Evolutionary conservation across 2,329 filamentous ascomycete genomes (phyloP).

Genomic region (Cytospora leucostoma): DNA sequence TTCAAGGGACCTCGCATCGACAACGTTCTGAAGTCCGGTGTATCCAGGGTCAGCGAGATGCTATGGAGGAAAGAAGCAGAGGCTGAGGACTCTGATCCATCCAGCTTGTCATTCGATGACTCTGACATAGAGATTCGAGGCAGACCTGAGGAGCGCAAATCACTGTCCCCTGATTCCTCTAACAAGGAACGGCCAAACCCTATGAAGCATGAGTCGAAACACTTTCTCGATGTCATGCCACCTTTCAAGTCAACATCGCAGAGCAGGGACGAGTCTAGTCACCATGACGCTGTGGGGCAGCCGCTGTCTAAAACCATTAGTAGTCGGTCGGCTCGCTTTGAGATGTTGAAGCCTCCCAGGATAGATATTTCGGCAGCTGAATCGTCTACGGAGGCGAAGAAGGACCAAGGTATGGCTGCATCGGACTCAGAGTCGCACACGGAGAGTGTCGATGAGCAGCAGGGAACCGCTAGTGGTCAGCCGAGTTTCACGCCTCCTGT

Average conservation of each 20-base stretch:
- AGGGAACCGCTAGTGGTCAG: conserved; percentile 40
- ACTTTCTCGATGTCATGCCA: conserved; percentile 56
- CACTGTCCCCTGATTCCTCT: conserved; percentile 36
- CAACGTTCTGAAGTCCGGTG: conserved; percentile 64
- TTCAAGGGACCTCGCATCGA: conserved; percentile 78
- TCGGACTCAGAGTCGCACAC: conserved; percentile 44
- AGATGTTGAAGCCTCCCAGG: conserved; percentile 51
- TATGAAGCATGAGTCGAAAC: conserved; percentile 41
- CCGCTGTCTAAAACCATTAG: conserved; percentile 39
- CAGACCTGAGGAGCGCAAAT: conserved; percentile 36
- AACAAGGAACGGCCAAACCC: conserved; percentile 37
- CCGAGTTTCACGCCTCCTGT: conserved; percentile 37
- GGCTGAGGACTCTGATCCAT: conserved; percentile 37
- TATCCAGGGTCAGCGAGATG: conserved; percentile 59
- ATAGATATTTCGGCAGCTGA: conserved; percentile 50
- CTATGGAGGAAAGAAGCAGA: conserved; percentile 56
- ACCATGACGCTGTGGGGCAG: conserved; percentile 13
- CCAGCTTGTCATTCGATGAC: conserved; percentile 49
- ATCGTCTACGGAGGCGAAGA: conserved; percentile 28
- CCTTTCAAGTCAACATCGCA: conserved; percentile 46
- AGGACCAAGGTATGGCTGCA: conserved; percentile 38
- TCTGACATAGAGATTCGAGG: conserved; percentile 50
- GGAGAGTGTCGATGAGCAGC: conserved; percentile 35
- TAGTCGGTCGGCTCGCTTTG: conserved; percentile 47
- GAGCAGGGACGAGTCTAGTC: conserved; percentile 29